Evolutionary conservation across 768 basidiomycete genomes (phyloP).

Genomic region (Rubroboletus pulcherrimus): DNA sequence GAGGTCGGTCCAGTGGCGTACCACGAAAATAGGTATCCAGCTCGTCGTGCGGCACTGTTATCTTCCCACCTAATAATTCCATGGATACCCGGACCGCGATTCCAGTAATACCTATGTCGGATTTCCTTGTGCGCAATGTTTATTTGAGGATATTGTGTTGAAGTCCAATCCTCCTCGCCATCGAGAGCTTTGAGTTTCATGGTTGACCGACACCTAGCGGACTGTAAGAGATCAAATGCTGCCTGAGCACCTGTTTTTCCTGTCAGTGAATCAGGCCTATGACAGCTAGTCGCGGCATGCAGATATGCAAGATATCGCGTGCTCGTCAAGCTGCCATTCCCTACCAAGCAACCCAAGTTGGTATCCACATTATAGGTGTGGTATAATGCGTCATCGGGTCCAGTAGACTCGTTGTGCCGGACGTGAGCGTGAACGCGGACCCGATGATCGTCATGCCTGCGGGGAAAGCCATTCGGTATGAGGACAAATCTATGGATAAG

Average conservation of each 20-base stretch:
- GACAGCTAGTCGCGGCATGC: slow-evolving; percentile 39
- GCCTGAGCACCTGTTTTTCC: slow-evolving; percentile 39
- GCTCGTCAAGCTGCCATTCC: slow-evolving; percentile 18
- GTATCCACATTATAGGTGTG: background rate
- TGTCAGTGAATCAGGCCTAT: slow-evolving; percentile 40
- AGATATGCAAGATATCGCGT: slow-evolving; percentile 36
- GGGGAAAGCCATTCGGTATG: background rate
- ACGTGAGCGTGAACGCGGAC: background rate
- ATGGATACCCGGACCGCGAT: accelerated
- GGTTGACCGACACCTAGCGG: slow-evolving; percentile 32
- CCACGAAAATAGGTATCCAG: background rate
- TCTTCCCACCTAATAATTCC: too few relatives aligned
- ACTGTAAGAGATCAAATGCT: slow-evolving; percentile 32
- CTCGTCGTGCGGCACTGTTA: background rate
- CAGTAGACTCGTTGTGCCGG: too few relatives aligned
- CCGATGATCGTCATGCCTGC: background rate
- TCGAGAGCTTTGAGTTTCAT: slow-evolving; percentile 22
- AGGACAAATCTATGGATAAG: too few relatives aligned
- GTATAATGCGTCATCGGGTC: background rate
- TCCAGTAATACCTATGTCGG: background rate
- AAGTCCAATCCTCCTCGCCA: too few relatives aligned
- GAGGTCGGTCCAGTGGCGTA: background rate
- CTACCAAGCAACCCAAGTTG: slow-evolving; percentile 13
- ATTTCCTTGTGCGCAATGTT: background rate
- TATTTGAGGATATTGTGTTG: background rate